A percentile compares a stretch with the other conserved stretches of the same genome.
Conservation (phyloP, 257 asterid species). For the Marsdenia floribunda region DNA sequence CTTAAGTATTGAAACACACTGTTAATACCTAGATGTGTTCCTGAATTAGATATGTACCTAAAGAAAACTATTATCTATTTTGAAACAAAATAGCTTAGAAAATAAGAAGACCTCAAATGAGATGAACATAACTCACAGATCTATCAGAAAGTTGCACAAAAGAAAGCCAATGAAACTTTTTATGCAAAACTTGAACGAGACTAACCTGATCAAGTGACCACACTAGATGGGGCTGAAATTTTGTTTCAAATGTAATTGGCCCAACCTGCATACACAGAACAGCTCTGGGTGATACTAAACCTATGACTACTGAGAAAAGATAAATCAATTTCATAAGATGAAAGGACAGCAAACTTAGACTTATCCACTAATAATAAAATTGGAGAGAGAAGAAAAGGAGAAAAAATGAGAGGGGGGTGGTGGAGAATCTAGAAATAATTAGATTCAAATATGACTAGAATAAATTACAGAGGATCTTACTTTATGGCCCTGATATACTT, state of each 20-base stretch:
- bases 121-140: neutral
- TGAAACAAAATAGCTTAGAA: neutral
- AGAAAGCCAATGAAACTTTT: conserved; percentile 1
- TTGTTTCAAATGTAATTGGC: conserved; percentile 68
- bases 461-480: conserved; percentile 23
- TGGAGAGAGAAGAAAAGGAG: neutral
- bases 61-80: neutral
- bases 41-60: neutral
- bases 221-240: conserved; percentile 71
- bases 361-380: neutral
- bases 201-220: conserved; percentile 93
- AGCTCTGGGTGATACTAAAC: conserved; percentile 1
- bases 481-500: conserved; percentile 67
- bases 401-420: no score
- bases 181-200: neutral
- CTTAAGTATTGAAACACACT: neutral
- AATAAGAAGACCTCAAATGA: neutral
- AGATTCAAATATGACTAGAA: neutral
- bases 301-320: conserved; percentile 4
- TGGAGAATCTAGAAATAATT: neutral
- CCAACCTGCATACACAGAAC: conserved; percentile 60
- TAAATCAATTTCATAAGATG: neutral
- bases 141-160: neutral
- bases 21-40: neutral
- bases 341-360: neutral